These are phyloP conservation scores for Pichia eremophila DNA, from an alignment of 805 yeast genomes.

Conservation along the genomic window DNA sequence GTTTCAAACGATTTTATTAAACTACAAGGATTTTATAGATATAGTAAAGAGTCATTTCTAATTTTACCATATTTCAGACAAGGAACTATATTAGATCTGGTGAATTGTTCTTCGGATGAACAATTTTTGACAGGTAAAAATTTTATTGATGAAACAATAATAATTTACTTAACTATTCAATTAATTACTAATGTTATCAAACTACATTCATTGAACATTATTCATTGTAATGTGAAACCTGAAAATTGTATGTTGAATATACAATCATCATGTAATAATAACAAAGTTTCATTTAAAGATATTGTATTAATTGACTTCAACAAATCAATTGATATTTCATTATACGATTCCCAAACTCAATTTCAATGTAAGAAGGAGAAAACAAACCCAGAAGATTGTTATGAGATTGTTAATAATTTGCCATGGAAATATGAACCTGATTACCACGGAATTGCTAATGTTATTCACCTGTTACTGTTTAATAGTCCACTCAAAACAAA, in stretches of 20 bases:
- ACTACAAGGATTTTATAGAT: constrained; percentile 44
- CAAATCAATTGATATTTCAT: constrained; percentile 59
- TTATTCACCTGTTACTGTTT: constrained; percentile 64
- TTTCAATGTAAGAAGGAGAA: constrained; percentile 54
- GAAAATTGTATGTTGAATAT: constrained; percentile 77
- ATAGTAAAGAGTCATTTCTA: constrained; percentile 59
- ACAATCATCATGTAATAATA: constrained; percentile 10
- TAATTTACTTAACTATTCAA: constrained; percentile 56
- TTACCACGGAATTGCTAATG: constrained; percentile 72
- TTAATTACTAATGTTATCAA: constrained; percentile 47
- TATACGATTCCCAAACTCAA: constrained; percentile 40
- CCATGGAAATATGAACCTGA: constrained; percentile 79
- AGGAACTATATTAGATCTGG: constrained; percentile 66
- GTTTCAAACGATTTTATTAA: constrained; percentile 30
- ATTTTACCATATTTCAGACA: constrained; percentile 54
- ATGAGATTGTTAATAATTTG: constrained; percentile 47
- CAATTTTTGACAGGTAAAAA: constrained; percentile 22
- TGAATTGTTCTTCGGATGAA: constrained; percentile 33
- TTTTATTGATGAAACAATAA: constrained; percentile 47
- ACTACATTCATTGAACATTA: constrained; percentile 55
- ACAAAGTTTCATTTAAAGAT: constrained; percentile 15
- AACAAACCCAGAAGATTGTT: constrained; percentile 58
- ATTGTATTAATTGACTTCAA: constrained; percentile 65
- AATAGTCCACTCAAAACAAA: constrained; percentile 47
- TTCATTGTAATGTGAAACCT: constrained; percentile 82